Conservation (phyloP, 108 stramenopile species). For the Cyclotella sp. region DNA sequence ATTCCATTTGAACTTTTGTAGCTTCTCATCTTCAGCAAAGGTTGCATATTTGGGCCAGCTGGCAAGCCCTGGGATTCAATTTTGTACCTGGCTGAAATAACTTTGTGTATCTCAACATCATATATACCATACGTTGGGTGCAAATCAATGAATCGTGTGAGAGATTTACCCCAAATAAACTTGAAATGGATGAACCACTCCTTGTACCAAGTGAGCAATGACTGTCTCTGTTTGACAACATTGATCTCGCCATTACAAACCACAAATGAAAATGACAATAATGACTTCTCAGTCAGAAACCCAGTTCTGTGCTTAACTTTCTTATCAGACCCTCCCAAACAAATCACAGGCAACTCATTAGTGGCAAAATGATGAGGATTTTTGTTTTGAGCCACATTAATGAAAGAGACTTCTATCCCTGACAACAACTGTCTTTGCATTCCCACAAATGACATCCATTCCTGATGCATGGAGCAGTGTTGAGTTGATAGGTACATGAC, state of each 20-base stretch:
- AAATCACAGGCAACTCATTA: not conserved
- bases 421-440: not conserved
- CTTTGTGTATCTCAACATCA: not conserved
- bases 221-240: not conserved
- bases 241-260: constrained; percentile 34
- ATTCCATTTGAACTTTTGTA: constrained; percentile 5
- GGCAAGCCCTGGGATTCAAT: not conserved
- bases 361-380: not conserved
- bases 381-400: not conserved
- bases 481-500: not conserved
- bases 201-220: constrained; percentile 43
- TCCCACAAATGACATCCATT: not conserved
- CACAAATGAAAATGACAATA: constrained; percentile 21
- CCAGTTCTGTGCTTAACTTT: constrained; percentile 26
- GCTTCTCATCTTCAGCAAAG: not conserved
- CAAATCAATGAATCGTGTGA: constrained; percentile 1
- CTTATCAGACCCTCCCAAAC: not conserved
- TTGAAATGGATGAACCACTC: constrained; percentile 46
- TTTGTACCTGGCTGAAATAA: not conserved
- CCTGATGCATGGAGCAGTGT: not conserved
- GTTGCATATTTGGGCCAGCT: constrained; percentile 2
- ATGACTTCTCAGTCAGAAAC: constrained; percentile 7
- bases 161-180: constrained; percentile 17
- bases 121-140: not conserved
- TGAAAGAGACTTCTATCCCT: not conserved